Evolutionary conservation across 1,139 yeast genomes (phyloP), one percentile per base, ranked within the genome.

Genomic region (Wickerhamomyces sp.): DNA sequence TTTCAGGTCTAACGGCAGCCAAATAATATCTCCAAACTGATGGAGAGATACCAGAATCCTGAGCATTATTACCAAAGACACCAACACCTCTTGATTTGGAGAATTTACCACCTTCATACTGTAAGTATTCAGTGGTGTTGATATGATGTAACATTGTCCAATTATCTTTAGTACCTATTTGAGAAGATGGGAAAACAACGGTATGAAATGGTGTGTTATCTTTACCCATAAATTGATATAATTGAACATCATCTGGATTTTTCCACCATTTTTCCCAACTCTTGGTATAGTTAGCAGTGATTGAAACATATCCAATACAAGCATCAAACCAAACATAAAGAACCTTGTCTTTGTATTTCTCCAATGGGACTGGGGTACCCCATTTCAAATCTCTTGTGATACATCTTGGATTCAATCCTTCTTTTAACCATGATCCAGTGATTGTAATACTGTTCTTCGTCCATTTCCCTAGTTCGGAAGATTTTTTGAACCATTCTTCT

Each of bases 241-340:
- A 73, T 56, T 86, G 72, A 53, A 93, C 96, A 45, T 81, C 68
- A 46, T 90, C 90, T 23, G 95, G 95, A 62, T 86, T 75, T 68
- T 81, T 84, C 99, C 99, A 93, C 94, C 96, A 86, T 60, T 77
- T 64, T 78, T 89, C 80, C 78, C 91, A 87, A 27, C 79, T 79
- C 48, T 86, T 77, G 52, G 90, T 84, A 68, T 91, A 94, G 66
- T 85, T 86, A 32, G 98, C 97, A 36, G 99, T 94, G 60, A 93
- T 93, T 45, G 97, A 89, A 51, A 91, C 82, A 65, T 93, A 93
- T 38, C 99, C 99, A 57, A 93, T 91, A 41, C 96, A 80, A 39
- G 99, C 99, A 69, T 93, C 99, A 58, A 93, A 93, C 99, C 99
- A 93, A 50, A 93, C 99, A 62, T 93, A 93, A 61, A 93, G 73